Conservation (phyloP, 2,329 filamentous ascomycete genomes). For the Tolypocladium endophyticum region DNA sequence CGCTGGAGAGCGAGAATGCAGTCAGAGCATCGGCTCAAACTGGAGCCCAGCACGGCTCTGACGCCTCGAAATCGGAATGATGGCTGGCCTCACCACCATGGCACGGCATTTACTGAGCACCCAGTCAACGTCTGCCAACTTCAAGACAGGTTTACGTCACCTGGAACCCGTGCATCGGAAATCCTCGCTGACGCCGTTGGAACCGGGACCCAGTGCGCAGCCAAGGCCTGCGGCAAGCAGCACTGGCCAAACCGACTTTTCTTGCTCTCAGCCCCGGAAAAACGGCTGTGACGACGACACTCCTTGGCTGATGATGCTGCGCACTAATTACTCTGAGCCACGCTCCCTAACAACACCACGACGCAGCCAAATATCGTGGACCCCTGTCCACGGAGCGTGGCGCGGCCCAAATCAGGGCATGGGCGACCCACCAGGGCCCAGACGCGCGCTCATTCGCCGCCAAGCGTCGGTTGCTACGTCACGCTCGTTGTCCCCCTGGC, state of each 20-base stretch:
- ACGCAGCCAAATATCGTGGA: not conserved
- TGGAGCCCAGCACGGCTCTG: not conserved
- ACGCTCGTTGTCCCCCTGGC: not conserved
- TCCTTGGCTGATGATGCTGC: not conserved
- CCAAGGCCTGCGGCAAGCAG: not conserved
- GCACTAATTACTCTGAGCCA: not conserved
- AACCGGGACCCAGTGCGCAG: not conserved
- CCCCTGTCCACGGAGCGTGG: not conserved
- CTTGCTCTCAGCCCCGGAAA: not conserved
- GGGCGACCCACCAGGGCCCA: not conserved
- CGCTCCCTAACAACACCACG: not conserved
- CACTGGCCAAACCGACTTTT: not conserved
- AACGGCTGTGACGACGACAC: not conserved
- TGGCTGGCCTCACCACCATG: not conserved
- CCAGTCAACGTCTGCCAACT: not conserved
- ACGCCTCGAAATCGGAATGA: not conserved
- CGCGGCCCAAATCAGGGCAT: slow-evolving; percentile 3
- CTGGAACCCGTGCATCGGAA: not conserved
- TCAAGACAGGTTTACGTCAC: not conserved
- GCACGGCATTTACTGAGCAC: not conserved
- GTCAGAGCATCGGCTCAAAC: not conserved
- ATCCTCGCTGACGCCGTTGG: not conserved
- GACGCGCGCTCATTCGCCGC: not conserved
- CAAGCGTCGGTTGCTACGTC: not conserved
- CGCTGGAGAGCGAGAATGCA: not conserved